These are phyloP conservation scores for Saccharomycopsis sp. DNA, from an alignment of 805 yeast species.

Conservation along the genomic window DNA sequence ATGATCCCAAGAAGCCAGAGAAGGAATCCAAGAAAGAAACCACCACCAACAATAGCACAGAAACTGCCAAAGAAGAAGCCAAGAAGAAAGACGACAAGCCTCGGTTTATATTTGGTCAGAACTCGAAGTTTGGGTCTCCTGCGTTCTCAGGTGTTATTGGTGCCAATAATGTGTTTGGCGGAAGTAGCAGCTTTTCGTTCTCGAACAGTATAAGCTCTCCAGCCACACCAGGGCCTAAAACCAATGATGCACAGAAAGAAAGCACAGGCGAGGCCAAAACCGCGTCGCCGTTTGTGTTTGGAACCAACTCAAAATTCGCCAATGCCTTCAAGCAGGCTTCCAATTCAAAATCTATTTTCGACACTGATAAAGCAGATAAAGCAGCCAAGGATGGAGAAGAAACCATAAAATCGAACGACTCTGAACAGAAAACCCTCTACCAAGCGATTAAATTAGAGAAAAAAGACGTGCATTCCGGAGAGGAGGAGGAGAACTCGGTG, in stretches of 20 bases:
- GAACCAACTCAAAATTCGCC: conserved; percentile 40
- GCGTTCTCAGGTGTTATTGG: conserved; percentile 32
- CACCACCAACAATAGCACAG: no score
- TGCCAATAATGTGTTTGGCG: conserved; percentile 35
- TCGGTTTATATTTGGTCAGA: conserved; percentile 51
- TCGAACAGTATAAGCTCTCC: conserved; percentile 13
- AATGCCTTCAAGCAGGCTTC: conserved; percentile 47
- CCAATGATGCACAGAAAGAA: conserved; percentile 15
- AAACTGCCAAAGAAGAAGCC: conserved; percentile 21
- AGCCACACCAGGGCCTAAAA: conserved; percentile 23
- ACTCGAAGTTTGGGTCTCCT: conserved; percentile 41
- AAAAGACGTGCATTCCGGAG: conserved; percentile 73
- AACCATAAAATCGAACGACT: conserved; percentile 21
- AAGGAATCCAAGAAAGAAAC: conserved; percentile 8
- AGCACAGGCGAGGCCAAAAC: conserved; percentile 13
- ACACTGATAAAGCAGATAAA: conserved; percentile 25
- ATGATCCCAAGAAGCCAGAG: conserved; percentile 23
- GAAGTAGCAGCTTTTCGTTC: conserved; percentile 28
- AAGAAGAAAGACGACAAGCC: conserved; percentile 26
- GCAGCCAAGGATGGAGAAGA: conserved; percentile 21
- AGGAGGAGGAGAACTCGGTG: conserved; percentile 71
- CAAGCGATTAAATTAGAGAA: conserved; percentile 55
- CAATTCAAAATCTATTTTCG: conserved; percentile 53
- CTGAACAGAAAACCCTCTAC: conserved; percentile 30
- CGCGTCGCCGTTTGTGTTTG: conserved; percentile 32